Percentiles rank a stretch among this genome's conserved stretches.
Conservation (phyloP, 2,329 filamentous ascomycete genomes). For the Ciborinia camelliae region DNA sequence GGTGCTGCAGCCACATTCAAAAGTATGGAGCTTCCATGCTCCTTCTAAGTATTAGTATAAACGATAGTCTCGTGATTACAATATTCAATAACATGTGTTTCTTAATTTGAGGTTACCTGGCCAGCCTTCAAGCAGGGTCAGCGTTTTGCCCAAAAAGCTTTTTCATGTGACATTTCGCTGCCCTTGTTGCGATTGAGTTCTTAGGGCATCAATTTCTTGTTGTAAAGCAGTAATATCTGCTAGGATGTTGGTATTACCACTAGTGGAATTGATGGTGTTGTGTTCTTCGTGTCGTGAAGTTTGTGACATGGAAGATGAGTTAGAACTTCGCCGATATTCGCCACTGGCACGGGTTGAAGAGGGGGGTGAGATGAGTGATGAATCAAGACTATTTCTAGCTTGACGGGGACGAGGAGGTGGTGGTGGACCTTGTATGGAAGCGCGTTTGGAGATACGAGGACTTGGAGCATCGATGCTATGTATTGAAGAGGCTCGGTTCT, state of each 20-base stretch:
- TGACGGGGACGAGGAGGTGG: slow-evolving; percentile 44
- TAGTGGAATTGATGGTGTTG: slow-evolving; percentile 29
- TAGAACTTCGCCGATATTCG: slow-evolving; percentile 29
- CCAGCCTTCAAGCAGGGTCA: not conserved
- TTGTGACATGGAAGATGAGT: slow-evolving; percentile 27
- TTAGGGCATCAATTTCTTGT: slow-evolving; percentile 69
- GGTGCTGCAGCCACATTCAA: not conserved
- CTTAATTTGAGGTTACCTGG: not conserved
- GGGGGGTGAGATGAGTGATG: slow-evolving; percentile 21
- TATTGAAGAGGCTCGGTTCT: slow-evolving; percentile 30
- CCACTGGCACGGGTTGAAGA: slow-evolving; percentile 29
- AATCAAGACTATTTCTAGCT: slow-evolving; percentile 35
- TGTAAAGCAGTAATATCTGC: slow-evolving; percentile 70
- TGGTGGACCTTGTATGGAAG: slow-evolving; percentile 33
- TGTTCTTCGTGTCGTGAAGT: slow-evolving; percentile 32
- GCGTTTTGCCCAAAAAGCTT: not conserved
- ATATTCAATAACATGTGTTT: not conserved
- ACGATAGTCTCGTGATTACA: not conserved
- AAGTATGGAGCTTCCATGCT: not conserved
- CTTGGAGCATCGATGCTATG: slow-evolving; percentile 29
- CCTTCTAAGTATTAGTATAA: not conserved
- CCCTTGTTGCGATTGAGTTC: slow-evolving; percentile 40
- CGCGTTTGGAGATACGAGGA: slow-evolving; percentile 25
- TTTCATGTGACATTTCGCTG: slow-evolving; percentile 18
- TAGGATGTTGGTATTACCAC: slow-evolving; percentile 56